phyloP scores from a whole-genome alignment of 352 stramenopile species.

The Phytophthora syringae region DNA sequence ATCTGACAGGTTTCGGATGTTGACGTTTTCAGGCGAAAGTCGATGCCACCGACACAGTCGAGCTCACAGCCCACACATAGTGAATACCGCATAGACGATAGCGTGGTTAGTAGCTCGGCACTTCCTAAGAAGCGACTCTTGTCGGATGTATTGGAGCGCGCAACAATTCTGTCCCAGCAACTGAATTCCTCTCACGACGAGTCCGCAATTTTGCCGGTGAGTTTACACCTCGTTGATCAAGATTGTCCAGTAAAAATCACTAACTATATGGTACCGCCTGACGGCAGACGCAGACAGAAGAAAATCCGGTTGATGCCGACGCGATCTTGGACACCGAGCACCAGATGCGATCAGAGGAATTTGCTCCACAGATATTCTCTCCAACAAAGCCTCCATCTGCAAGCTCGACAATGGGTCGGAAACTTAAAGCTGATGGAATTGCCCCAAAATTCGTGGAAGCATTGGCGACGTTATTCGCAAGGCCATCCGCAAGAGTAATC shows the following conservation, averaged over 20 bases:
- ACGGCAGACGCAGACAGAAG: slow-evolving; percentile 8
- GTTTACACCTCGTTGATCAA: background rate
- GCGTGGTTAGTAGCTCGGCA: background rate
- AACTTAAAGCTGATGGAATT: slow-evolving; percentile 30
- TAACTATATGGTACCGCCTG: background rate
- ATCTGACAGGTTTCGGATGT: too few species aligned
- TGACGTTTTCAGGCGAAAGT: slow-evolving; percentile 41
- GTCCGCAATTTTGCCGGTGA: slow-evolving; percentile 23
- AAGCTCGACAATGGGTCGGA: slow-evolving; percentile 8
- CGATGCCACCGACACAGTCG: slow-evolving; percentile 21
- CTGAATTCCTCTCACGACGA: slow-evolving; percentile 12
- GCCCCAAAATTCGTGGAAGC: slow-evolving; percentile 58
- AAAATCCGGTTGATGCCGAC: slow-evolving; percentile 38
- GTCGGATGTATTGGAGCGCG: slow-evolving; percentile 64
- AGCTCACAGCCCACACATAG: slow-evolving; percentile 7
- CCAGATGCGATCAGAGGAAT: slow-evolving; percentile 63
- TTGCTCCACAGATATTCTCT: slow-evolving; percentile 64
- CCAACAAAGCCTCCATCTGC: slow-evolving; percentile 42
- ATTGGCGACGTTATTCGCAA: slow-evolving; percentile 67
- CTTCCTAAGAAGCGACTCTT: slow-evolving; percentile 40
- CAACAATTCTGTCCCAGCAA: slow-evolving; percentile 68
- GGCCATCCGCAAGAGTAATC: slow-evolving; percentile 54
- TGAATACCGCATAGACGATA: slow-evolving; percentile 18
- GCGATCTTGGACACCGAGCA: slow-evolving; percentile 64
- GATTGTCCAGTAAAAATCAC: background rate